Evolutionary conservation across 768 basidiomycete genomes (phyloP).

Genomic region (Lactarius indigo): DNA sequence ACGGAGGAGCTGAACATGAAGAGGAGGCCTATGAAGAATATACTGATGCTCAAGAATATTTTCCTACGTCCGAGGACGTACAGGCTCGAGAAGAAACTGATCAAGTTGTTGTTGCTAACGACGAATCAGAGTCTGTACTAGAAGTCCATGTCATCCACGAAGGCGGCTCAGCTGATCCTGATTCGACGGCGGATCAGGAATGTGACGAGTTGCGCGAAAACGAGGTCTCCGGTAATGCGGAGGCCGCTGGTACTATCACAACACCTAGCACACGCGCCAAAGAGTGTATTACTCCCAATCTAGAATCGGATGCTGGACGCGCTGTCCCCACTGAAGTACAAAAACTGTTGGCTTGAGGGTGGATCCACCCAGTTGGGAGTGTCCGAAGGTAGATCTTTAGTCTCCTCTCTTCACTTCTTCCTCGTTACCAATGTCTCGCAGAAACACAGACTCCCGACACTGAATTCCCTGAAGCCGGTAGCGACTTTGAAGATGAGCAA

Average conservation of each 20-base stretch:
- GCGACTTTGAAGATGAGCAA: neutral
- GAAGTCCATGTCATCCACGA: constrained; percentile 9
- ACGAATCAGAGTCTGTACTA: constrained; percentile 12
- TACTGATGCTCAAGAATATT: constrained; percentile 15
- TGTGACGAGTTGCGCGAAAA: neutral
- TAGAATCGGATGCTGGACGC: neutral
- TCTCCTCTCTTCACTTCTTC: neutral
- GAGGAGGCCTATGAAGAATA: constrained; percentile 13
- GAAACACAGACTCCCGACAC: constrained; percentile 4
- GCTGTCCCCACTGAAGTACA: neutral
- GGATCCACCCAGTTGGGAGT: neutral
- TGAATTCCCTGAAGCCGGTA: constrained; percentile 2
- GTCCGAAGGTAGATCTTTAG: constrained; percentile 1
- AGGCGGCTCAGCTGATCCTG: constrained; percentile 6
- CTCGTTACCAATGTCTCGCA: neutral
- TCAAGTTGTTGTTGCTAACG: constrained; percentile 15
- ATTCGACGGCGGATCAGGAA: constrained; percentile 8
- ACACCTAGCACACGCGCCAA: neutral
- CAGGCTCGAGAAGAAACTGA: constrained; percentile 10
- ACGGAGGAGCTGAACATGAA: neutral
- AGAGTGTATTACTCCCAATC: neutral
- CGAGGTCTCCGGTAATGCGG: constrained; percentile 7
- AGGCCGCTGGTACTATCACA: neutral
- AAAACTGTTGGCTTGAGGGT: neutral
- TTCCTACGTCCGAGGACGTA: constrained; percentile 1